Evolutionary conservation across 2,329 filamentous ascomycete species (phyloP), one percentile per base, ranked within the genome.

Genomic region (Grosmannia penicillata): DNA sequence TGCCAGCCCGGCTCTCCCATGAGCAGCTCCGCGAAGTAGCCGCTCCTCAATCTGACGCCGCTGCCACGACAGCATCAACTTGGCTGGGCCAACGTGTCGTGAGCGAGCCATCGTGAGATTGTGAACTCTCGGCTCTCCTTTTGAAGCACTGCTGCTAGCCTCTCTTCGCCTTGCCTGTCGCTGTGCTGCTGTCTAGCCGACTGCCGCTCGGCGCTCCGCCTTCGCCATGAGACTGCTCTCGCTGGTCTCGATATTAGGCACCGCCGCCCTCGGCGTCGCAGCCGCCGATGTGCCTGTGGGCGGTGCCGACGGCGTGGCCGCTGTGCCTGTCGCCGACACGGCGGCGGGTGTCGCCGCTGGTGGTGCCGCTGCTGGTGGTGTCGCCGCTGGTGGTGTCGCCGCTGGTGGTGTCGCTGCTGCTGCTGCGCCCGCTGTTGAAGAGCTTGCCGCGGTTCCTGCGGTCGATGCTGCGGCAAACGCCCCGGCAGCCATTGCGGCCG

Each of bases 341-440:
- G 15, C 33, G 7, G 13, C 13, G 27, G 31, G 27, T 3, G 15
- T 18, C 4, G 33, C 22, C 7, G 33, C 33, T 3, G 23, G 23
- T 13, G 23, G 17, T 13, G 26, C 24, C 4, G 34, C 33, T 13
- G 15, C 29, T n/a, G 61, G 60, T 36, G 52, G 56, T 34, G 59
- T 60, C 25, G 47, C 48, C 10, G 40, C 29, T n/a, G 37, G 38
- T 43, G 81, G 76, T 22, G 61, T 62, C 33, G 83, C 82, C 61
- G 78, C 83, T 51, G 70, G n/a, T n/a, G n/a, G n/a, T n/a, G n/a
- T n/a, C 19, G 30, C 8, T 13, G 17, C 6, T 11, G 13, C 65
- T 45, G 56, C 55, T 43, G 81, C 76, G 21, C 61, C 62, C 32
- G 83, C 82, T 61, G 78, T 83, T 51, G 70, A 3, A 3, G 13